phyloP scores from a whole-genome alignment of 306 rosid genomes.

The Lathyrus aphaca region DNA sequence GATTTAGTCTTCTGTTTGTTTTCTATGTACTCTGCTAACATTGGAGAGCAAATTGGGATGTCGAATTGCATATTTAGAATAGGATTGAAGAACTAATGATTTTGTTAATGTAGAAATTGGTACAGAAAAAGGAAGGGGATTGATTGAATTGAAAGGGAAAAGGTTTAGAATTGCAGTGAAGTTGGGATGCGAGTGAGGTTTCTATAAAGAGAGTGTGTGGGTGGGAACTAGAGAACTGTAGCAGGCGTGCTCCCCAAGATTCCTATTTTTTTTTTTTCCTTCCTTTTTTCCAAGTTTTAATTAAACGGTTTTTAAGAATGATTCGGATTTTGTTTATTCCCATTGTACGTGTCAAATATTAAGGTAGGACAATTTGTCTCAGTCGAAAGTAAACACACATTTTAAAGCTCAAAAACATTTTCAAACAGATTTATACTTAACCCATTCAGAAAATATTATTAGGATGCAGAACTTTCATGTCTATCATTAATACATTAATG shows the following conservation, averaged over 20 bases:
- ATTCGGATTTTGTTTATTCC: too few species aligned
- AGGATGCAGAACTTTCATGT: too few species aligned
- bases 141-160: background rate
- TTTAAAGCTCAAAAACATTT: too few species aligned
- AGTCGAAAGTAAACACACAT: too few species aligned
- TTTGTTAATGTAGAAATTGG: background rate
- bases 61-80: background rate
- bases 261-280: background rate
- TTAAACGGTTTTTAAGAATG: background rate
- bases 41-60: background rate
- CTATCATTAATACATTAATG: too few species aligned
- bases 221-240: slow-evolving; percentile 11
- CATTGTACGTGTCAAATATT: too few species aligned
- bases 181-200: background rate
- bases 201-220: background rate
- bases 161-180: background rate
- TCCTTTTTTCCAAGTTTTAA: background rate
- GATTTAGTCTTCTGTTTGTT: background rate
- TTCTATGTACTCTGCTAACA: background rate
- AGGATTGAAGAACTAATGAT: background rate
- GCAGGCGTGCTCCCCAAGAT: background rate
- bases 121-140: background rate
- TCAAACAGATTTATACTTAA: too few species aligned
- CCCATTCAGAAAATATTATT: too few species aligned
- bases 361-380: too few species aligned